Conservation (phyloP, 805 yeast species). For the Wickerhamia fluorescens region DNA sequence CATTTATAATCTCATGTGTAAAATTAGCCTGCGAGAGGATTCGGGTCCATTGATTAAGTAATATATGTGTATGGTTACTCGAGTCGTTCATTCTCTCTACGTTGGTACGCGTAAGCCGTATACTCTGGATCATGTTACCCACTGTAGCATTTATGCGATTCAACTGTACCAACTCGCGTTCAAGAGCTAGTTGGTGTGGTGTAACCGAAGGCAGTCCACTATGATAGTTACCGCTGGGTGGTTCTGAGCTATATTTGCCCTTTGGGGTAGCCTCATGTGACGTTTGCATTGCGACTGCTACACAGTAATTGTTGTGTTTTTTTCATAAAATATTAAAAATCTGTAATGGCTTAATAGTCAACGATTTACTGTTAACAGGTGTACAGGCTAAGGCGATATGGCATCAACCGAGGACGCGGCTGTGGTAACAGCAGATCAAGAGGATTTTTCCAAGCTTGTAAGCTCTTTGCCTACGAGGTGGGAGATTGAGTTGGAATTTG, state of each 20-base stretch:
- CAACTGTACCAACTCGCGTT: conserved; percentile 26
- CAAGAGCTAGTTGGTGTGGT: conserved; percentile 9
- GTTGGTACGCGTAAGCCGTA: conserved; percentile 19
- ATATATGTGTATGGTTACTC: conserved; percentile 40
- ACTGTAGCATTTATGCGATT: conserved; percentile 25
- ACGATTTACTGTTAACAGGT: too few species aligned
- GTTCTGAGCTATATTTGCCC: too few species aligned
- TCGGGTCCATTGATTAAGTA: conserved; percentile 54
- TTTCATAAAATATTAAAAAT: too few species aligned
- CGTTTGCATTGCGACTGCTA: too few species aligned
- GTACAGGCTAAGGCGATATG: too few species aligned
- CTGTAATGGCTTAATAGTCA: too few species aligned
- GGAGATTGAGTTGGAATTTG: conserved; percentile 90
- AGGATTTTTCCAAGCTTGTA: too few species aligned
- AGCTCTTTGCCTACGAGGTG: conserved; percentile 76
- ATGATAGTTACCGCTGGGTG: too few species aligned
- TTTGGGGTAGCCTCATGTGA: too few species aligned
- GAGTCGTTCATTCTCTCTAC: conserved; percentile 31
- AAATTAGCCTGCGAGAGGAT: conserved; percentile 57
- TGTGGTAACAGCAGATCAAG: too few species aligned
- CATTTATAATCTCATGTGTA: conserved; percentile 41
- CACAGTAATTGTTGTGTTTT: too few species aligned
- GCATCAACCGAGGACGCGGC: too few species aligned
- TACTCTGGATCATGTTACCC: conserved; percentile 21
- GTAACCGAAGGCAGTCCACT: conserved; percentile 1